Conservation (phyloP, 2,329 filamentous ascomycete species). For the Pyrenophora graminea region DNA sequence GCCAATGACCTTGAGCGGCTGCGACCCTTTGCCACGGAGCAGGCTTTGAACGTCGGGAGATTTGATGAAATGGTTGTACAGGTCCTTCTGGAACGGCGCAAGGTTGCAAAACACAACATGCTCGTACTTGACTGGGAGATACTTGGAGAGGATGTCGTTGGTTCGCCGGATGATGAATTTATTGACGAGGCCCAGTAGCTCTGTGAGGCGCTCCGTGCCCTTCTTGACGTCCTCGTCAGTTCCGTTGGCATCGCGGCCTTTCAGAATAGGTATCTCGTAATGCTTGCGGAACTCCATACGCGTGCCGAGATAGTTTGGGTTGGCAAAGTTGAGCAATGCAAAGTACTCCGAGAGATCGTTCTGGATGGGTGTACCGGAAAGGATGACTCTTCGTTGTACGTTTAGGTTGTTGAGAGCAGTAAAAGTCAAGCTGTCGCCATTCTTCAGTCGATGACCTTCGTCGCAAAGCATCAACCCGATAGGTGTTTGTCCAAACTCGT, state of each 20-base stretch:
- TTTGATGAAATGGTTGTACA: constrained; percentile 97
- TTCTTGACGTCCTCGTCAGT: constrained; percentile 79
- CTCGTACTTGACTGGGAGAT: constrained; percentile 96
- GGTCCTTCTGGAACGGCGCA: constrained; percentile 85
- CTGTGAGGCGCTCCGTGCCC: constrained; percentile 80
- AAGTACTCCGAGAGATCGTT: constrained; percentile 99
- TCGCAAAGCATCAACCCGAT: constrained; percentile 95
- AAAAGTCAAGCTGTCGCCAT: constrained; percentile 94
- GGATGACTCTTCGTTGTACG: constrained; percentile 86
- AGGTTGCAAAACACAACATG: constrained; percentile 98
- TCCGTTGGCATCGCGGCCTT: constrained; percentile 87
- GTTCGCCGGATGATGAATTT: constrained; percentile 98
- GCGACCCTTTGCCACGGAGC: constrained; percentile 89
- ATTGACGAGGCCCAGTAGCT: constrained; percentile 85
- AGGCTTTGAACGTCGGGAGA: constrained; percentile 93
- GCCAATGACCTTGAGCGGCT: constrained; percentile 94
- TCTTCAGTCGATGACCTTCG: constrained; percentile 95
- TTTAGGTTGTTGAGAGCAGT: constrained; percentile 87
- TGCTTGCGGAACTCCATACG: constrained; percentile 90
- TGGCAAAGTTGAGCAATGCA: constrained; percentile 92
- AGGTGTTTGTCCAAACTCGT: constrained; percentile 84
- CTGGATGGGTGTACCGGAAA: constrained; percentile 96
- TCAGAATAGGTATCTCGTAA: constrained; percentile 89
- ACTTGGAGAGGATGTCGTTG: constrained; percentile 97
- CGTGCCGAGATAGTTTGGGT: constrained; percentile 87